Conservation (phyloP, 1,284 basidiomycete species). For the Cryptococcus sp. region DNA sequence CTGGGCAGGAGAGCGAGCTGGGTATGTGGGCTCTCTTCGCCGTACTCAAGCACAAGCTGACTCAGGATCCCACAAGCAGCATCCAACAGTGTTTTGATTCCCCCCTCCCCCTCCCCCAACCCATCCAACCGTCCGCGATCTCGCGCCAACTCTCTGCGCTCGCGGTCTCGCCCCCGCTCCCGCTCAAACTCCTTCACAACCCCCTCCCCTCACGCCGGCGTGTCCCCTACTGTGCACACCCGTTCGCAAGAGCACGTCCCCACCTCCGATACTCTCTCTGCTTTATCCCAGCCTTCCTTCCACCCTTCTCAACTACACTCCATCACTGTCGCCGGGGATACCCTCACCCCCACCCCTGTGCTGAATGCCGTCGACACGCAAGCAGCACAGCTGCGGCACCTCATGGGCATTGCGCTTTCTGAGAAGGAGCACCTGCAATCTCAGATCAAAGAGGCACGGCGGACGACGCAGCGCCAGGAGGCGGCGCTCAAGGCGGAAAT, state of each 20-base stretch:
- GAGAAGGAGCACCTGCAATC: constrained; percentile 45
- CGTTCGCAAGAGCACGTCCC: constrained; percentile 5
- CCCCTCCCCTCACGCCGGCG: constrained; percentile 10
- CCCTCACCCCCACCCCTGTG: constrained; percentile 30
- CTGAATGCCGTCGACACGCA: constrained; percentile 42
- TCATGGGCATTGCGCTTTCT: constrained; percentile 39
- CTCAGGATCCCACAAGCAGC: too few relatives aligned
- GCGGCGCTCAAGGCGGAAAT: constrained; percentile 46
- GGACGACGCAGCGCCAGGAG: constrained; percentile 47
- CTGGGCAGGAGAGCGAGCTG: constrained; percentile 18
- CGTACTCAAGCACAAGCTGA: too few relatives aligned
- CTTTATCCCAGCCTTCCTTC: not conserved
- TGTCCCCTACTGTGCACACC: constrained; percentile 6
- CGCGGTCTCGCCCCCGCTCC: constrained; percentile 42
- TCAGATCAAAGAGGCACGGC: constrained; percentile 48
- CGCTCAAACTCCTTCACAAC: constrained; percentile 46
- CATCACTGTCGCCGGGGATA: constrained; percentile 15
- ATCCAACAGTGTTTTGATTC: constrained; percentile 41
- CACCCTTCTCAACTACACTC: constrained; percentile 1
- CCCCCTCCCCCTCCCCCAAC: constrained; percentile 30
- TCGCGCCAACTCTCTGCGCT: constrained; percentile 46
- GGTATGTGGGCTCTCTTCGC: too few relatives aligned
- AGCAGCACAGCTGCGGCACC: constrained; percentile 42
- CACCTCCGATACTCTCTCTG: constrained; percentile 5
- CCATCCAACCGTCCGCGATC: constrained; percentile 36